Evolutionary conservation across 805 yeast genomes (phyloP).

Genomic region (Sugiyamaella boreocaroliniensis): DNA sequence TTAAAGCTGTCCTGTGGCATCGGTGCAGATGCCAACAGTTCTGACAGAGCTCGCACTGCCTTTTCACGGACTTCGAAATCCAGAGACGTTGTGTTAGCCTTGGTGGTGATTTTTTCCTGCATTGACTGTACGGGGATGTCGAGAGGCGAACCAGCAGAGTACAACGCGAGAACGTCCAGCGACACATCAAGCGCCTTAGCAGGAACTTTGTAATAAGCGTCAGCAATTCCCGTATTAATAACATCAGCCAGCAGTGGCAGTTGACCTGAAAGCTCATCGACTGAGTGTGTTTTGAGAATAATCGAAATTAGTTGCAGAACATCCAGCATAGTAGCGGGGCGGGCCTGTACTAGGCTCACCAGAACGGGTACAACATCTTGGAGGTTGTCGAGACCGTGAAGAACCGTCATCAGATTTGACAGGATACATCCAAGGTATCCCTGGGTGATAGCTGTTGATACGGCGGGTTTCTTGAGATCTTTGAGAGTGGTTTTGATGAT

Average conservation of each 20-base stretch:
- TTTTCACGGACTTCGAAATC: constrained; percentile 35
- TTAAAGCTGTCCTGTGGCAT: constrained; percentile 24
- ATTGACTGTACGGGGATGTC: constrained; percentile 14
- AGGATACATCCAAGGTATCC: constrained; percentile 6
- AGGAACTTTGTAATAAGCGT: constrained; percentile 33
- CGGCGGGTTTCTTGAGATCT: constrained; percentile 9
- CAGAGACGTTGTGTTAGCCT: constrained; percentile 31
- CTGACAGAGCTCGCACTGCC: constrained; percentile 32
- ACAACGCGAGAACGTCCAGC: constrained; percentile 15
- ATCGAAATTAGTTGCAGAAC: constrained; percentile 13
- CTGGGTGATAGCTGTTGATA: constrained; percentile 7
- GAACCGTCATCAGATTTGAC: constrained; percentile 5
- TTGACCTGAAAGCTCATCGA: constrained; percentile 6
- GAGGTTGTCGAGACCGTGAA: constrained; percentile 8
- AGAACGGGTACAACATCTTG: constrained; percentile 6
- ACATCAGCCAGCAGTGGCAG: constrained; percentile 20
- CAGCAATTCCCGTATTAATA: constrained; percentile 30
- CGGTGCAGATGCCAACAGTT: constrained; percentile 21
- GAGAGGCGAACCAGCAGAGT: background rate
- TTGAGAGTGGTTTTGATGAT: constrained; percentile 9
- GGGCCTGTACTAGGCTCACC: constrained; percentile 3
- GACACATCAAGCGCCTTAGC: constrained; percentile 32
- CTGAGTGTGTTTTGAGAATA: constrained; percentile 5
- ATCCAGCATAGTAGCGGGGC: constrained; percentile 12
- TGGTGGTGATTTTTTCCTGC: constrained; percentile 28